Evolutionary conservation across 169 alveolate genomes (phyloP), one percentile per base, ranked within the genome.

Genomic region (Babesia sp.): DNA sequence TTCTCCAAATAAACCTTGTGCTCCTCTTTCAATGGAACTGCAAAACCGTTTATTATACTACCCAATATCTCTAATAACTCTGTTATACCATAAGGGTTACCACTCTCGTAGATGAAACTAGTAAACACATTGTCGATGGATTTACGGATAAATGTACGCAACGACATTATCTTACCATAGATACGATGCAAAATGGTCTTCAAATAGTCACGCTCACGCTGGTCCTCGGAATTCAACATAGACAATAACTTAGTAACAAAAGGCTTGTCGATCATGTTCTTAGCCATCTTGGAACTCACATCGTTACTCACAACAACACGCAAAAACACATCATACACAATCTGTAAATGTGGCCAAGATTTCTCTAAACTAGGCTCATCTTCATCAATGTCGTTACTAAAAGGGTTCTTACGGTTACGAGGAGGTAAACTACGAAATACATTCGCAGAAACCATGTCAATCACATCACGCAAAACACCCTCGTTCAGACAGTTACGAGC

Each of bases 21-120:
- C 84, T 97, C 99, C 75, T 94, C 99, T 88, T 98, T 93, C 41
- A 97, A 92, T 20, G 99, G 99, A 29, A 97, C 95, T 3, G 99
- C 98, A 71, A 95, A 97, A 24, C 99, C 99, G 73, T 94, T 90
- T 61, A 97, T 96, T 78, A 97, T 96, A 68, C 91, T 80, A 37
- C 98, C 98, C 58, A 96, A 79, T 44, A 96, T 95, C 68, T 96
- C 99, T 16, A 97, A 91, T 14, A 97, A 88, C 88, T 97, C 99
- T 18, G 97, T 91, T 48, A 97, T 97, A 0, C 99, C 99, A 84
- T 95, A 92, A 76, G 94, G 95, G 68, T 93, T 90, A 83, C 94
- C 98, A 29, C 94, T 91, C 77, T 96, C 98, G 89, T 95, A 96
- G 51, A 96, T 93, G 57, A 96, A 91, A 72, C 94, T 90, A 72